Base-by-base conservation (phyloP, 2,329 filamentous ascomycete genomes). In the Aspergillus proliferans region DNA sequence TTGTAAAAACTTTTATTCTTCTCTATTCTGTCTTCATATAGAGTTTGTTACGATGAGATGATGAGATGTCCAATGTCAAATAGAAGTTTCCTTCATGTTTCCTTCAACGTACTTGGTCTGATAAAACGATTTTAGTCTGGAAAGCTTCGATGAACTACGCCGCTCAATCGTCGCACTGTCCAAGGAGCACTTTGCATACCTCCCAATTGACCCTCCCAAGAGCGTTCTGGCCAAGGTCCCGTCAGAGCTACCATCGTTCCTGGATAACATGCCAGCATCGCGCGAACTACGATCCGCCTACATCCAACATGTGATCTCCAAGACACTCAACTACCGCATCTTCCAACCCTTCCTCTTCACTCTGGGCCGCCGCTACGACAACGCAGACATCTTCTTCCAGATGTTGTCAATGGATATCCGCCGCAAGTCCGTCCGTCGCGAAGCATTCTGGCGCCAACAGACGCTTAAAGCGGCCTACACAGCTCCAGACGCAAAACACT, bases 331-430 rank as follows among this genome's bases (percentile, higher is more conserved):
- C 6, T 76, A 75, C 56, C 72, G 77, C 34, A 76, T 81, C 33
- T 81, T 81, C 64, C 75, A 77, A 22, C 79, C 78, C 1, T 82
- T 81, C 67, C 57, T 82, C 21, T 82, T 82, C 65, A 79, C 76
- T 22, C 66, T 80, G 2, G 76, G 76, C 30, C 72, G 74, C 42
- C 67, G 76, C 30, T 77, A 77, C 56, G 77, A 79, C 58, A 78
- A 79, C 56, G 75, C 76, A n/a, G 77, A 81, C 52, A 75, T 72
- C 2, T 71, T 79, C 52, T 78, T 82, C 62, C 69, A 74, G 49
- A 74, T 76, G 52, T 71, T 81, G 52, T 80, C 78, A 26, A 73
- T 74, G 57, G 75, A 80, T 46, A 78, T 82, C 46, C 75, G 78
- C 30, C 73, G 74, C 47, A 81, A 81, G 56, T 80, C 76, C 47